phyloP scores from a whole-genome alignment of 2,329 filamentous ascomycete species.

The Aureobasidium sp. region DNA sequence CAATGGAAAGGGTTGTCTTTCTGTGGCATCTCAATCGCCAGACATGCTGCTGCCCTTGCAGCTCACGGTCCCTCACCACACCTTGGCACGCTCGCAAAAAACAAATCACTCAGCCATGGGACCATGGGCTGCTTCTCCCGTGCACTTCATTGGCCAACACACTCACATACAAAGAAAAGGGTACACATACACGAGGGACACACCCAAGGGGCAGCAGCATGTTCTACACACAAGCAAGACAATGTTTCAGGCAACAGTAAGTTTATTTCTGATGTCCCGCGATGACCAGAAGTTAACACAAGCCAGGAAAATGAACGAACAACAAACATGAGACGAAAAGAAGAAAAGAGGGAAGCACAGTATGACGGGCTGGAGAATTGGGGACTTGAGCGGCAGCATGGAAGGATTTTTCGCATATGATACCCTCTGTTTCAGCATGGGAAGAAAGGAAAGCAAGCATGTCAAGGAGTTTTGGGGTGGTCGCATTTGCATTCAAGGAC shows the following conservation, averaged over 20 bases:
- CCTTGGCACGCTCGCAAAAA: background rate
- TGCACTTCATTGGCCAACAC: background rate
- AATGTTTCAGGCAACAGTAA: background rate
- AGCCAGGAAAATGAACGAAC: background rate
- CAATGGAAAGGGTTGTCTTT: background rate
- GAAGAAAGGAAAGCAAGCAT: background rate
- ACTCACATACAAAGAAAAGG: background rate
- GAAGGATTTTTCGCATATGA: background rate
- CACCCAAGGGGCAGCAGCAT: background rate
- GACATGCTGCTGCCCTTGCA: background rate
- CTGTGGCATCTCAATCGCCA: background rate
- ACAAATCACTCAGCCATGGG: background rate
- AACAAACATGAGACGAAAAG: background rate
- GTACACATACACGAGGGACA: background rate
- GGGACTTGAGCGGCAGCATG: background rate
- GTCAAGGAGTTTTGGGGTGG: conserved; percentile 3
- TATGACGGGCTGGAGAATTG: background rate
- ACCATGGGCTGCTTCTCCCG: background rate
- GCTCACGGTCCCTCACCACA: background rate
- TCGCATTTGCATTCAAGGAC: conserved; percentile 4
- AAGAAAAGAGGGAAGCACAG: background rate
- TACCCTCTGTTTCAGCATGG: background rate
- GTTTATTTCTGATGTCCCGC: background rate
- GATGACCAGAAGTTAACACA: background rate
- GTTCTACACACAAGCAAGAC: background rate